Conservation (phyloP, 805 yeast species). For the Sugiyamaella chiloensis region DNA sequence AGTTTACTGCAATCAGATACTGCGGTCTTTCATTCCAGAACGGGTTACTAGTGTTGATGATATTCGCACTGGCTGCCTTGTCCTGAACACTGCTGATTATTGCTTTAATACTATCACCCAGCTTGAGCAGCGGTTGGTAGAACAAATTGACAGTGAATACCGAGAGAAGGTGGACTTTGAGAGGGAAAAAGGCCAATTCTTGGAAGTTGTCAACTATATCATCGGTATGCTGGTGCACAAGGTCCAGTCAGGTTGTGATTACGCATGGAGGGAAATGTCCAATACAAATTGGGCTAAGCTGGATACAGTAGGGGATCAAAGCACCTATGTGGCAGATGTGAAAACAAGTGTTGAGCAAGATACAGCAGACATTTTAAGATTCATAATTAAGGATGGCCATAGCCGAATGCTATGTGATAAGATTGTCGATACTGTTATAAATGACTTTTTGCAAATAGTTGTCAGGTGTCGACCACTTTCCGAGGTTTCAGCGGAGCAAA, state of each 20-base stretch:
- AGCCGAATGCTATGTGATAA: conserved; percentile 72
- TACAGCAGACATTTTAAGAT: conserved; percentile 36
- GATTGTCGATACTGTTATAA: conserved; percentile 60
- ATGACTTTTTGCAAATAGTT: conserved; percentile 55
- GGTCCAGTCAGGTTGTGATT: conserved; percentile 57
- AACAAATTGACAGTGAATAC: conserved; percentile 41
- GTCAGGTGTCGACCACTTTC: conserved; percentile 63
- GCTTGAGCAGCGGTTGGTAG: conserved; percentile 57
- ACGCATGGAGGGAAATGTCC: conserved; percentile 80
- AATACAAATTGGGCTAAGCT: conserved; percentile 70
- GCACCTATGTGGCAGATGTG: conserved; percentile 64
- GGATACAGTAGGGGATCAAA: conserved; percentile 65
- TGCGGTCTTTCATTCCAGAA: conserved; percentile 49
- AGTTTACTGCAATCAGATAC: conserved; percentile 53
- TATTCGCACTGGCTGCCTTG: conserved; percentile 61
- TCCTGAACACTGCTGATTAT: conserved; percentile 87
- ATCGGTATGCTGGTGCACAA: conserved; percentile 55
- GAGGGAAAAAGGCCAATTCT: conserved; percentile 51
- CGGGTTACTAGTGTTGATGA: conserved; percentile 52
- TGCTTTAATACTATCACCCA: conserved; percentile 76
- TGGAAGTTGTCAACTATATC: conserved; percentile 55
- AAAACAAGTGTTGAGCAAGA: conserved; percentile 44
- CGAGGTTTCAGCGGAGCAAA: conserved; percentile 73
- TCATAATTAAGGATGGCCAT: conserved; percentile 65
- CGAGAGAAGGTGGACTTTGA: conserved; percentile 51